Base-by-base conservation (phyloP, 768 basidiomycete species). In the Auricularia sp. region DNA sequence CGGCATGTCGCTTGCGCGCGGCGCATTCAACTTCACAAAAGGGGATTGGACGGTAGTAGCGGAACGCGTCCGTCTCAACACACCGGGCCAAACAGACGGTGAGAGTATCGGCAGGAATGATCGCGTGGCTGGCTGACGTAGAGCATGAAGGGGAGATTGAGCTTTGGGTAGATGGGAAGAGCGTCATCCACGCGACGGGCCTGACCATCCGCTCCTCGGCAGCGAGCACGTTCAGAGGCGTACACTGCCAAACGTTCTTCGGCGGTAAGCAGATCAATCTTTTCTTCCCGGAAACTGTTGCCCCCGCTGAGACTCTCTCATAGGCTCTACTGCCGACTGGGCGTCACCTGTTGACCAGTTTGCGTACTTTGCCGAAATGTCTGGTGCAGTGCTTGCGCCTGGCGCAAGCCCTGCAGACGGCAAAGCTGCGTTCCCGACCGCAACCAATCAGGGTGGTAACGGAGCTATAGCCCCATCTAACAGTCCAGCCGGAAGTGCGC, bases 241-340 rank as follows among this genome's bases (percentile, higher is more conserved):
- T 88, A 64, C 84, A 84, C 73, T 82, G 86, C 80, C 86, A 90
- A 76, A 87, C 88, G 18, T 90, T 90, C 82, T 90, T 91, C 68
- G 88, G 88, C 59, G 86, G 84, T 81, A 42, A 42, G 3, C 13
- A 42, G 0, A 29, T 29, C 29, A 2, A 29, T 29, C 2, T 29
- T 2, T 29, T 14, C 39, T 42, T 5, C 7, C 5, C 13, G 39
- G 39, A 42, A 2, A 42, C 8, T 42, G 7, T 42, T 14, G 13
- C 3, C 1, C 39, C 3, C 5, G 7, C 1, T 42, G 13, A 42
- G 8, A 42, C 39, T 7, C 7, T 42, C 29, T 29, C 29, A 14
- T 42, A 42, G 39, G 87, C 65, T 77, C 78, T 36, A 73, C 75
- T 11, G 45, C 73, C 0, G 73, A 76, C 33, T 89, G 77, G 77